These are phyloP conservation scores for Emydomyces testavorans DNA, from an alignment of 2,329 filamentous ascomycete species.

Conservation along the genomic window DNA sequence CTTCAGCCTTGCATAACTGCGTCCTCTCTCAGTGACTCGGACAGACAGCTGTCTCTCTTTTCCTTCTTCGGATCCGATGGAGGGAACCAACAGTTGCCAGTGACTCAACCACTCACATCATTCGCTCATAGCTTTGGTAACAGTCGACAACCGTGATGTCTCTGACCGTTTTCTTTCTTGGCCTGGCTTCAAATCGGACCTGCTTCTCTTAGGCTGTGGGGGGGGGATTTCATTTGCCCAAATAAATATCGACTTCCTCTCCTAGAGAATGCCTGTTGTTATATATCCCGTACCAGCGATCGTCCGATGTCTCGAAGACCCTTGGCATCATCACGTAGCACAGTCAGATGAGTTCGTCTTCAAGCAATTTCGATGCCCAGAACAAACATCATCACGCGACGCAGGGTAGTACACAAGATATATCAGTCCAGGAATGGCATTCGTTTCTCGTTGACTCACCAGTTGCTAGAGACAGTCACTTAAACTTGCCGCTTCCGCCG, in stretches of 20 bases:
- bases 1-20: not conserved
- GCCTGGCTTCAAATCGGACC: not conserved
- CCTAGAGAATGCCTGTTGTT: not conserved
- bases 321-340: too few relatives aligned
- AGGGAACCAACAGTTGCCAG: not conserved
- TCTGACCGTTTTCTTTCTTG: not conserved
- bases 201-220: not conserved
- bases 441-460: not conserved
- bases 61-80: slow-evolving; percentile 1
- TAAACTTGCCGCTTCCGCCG: not conserved
- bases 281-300: too few relatives aligned
- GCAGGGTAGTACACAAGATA: not conserved
- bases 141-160: not conserved
- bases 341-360: not conserved
- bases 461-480: not conserved
- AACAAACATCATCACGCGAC: not conserved
- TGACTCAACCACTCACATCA: not conserved
- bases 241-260: not conserved
- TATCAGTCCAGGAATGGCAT: not conserved
- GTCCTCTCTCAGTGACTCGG: not conserved
- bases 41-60: not conserved
- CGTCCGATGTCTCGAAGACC: too few relatives aligned
- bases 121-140: not conserved
- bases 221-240: not conserved
- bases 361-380: not conserved